These are phyloP conservation scores for Fusarium gaditjirri DNA, from an alignment of 2,329 filamentous ascomycete genomes.

Conservation along the genomic window DNA sequence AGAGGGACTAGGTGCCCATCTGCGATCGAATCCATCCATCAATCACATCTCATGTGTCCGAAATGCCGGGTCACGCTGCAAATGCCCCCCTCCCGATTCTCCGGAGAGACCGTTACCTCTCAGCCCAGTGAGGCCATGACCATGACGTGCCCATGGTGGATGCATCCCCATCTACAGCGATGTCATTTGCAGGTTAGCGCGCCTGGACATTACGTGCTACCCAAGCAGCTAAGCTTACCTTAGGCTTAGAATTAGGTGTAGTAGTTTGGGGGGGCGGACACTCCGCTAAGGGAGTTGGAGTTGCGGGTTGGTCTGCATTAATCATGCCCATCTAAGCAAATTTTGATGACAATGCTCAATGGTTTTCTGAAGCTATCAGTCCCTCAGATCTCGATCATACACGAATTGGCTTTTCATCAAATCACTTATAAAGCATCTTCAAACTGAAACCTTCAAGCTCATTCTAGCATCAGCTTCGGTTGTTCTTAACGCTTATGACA, in stretches of 20 bases:
- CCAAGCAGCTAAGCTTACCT: not conserved
- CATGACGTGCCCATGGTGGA: slow-evolving; percentile 9
- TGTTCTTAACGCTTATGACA: slow-evolving; percentile 3
- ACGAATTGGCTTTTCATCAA: not conserved
- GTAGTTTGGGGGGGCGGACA: not conserved
- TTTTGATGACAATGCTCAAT: not conserved
- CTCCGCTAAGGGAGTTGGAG: not conserved
- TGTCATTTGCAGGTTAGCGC: not conserved
- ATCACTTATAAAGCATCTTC: slow-evolving; percentile 26
- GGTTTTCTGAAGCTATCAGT: not conserved
- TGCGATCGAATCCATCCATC: not conserved
- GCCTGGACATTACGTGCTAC: not conserved
- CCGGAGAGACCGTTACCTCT: slow-evolving; percentile 7
- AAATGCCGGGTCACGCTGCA: slow-evolving; percentile 8
- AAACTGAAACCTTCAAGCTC: not conserved
- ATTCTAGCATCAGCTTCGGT: slow-evolving; percentile 14
- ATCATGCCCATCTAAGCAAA: slow-evolving; percentile 34
- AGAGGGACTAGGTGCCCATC: not conserved
- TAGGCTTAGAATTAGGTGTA: not conserved
- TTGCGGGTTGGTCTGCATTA: slow-evolving; percentile 7
- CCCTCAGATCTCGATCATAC: slow-evolving; percentile 19
- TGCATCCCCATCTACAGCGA: slow-evolving; percentile 15
- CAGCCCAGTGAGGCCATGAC: slow-evolving; percentile 35
- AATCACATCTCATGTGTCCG: slow-evolving; percentile 10
- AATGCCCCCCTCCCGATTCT: not conserved